Conservation (phyloP, 768 basidiomycete species). For the Lactarius trivialis region DNA sequence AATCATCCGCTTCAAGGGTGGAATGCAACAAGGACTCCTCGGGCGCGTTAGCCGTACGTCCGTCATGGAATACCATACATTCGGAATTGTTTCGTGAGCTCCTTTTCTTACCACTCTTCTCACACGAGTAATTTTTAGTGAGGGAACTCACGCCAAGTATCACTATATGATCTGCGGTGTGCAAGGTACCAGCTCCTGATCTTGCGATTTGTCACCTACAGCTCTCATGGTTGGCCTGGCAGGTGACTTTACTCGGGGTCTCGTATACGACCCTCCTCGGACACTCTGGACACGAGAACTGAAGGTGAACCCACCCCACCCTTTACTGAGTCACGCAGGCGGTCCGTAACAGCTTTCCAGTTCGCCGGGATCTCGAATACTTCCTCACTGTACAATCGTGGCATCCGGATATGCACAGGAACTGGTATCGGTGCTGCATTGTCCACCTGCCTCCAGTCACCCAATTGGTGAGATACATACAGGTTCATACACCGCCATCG, state of each 20-base stretch:
- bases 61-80: slow-evolving; percentile 42
- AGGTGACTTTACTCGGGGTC: slow-evolving; percentile 38
- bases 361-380: slow-evolving; percentile 41
- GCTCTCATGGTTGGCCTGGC: background rate
- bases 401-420: slow-evolving; percentile 40
- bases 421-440: slow-evolving; percentile 41
- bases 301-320: slow-evolving; percentile 28
- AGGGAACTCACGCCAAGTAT: slow-evolving; percentile 36
- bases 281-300: slow-evolving; percentile 40
- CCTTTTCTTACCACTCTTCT: background rate
- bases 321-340: too few relatives aligned
- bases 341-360: slow-evolving; percentile 22
- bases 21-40: slow-evolving; percentile 42
- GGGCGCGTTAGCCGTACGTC: slow-evolving; percentile 36
- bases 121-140: slow-evolving; percentile 26
- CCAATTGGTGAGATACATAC: slow-evolving; percentile 31
- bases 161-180: slow-evolving; percentile 42
- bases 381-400: slow-evolving; percentile 39
- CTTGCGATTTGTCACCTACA: background rate
- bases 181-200: slow-evolving; percentile 27
- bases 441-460: slow-evolving; percentile 38
- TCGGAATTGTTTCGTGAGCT: slow-evolving; percentile 35
- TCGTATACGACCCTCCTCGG: slow-evolving; percentile 37
- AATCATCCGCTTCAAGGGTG: slow-evolving; percentile 36
- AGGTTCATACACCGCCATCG: background rate